Base-by-base conservation (phyloP, 1,139 yeast species). In the Kodamaea fungicola region DNA sequence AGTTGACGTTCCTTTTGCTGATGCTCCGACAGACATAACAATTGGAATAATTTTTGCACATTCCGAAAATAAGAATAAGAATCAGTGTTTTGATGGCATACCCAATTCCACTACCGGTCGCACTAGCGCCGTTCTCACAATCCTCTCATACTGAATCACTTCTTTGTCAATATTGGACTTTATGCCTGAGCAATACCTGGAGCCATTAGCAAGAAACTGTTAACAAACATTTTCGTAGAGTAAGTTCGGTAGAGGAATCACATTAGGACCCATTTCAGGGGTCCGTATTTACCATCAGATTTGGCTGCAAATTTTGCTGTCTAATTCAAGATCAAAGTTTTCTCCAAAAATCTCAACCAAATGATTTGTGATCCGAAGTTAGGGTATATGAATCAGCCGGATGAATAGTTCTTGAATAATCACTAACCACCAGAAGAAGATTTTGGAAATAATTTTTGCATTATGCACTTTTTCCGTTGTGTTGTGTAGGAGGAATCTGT, bases 21-120 rank as follows among this genome's bases (percentile, higher is more conserved):
- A 57, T 7, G 67, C 65, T 23, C 71, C 61, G 5, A 64, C 71
- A 49, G 78, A 58, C 67, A 30, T 69, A 65, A 47, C 80, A 78
- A 49, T 83, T 76, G 54, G 71, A 80, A 50, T 82, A 86, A 52
- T 83, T 81, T 42, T 77, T 63, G 16, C 70, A 54, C n/a, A 82
- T 43, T 38, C 83, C 80, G 27, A 38, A 35, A 9, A 58, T 29
- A 10, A 61, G 43, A 22, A 62, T 50, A 31, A 67, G 26, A 8
- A 42, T 28, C 4, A 58, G 38, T 5, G 52, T 39, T 12, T 62
- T 62, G 22, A 60, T 37, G 5, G 64, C 52, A 35, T 57, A 60
- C 6, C 64, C 65, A 9, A 66, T 49, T 25, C 74, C 74, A 21
- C 47, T 46, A 3, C 70, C 70, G 8, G 51, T 40, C 2, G 33